phyloP scores from a whole-genome alignment of 2,329 filamentous ascomycete species.

The Fusarium papillatum region DNA sequence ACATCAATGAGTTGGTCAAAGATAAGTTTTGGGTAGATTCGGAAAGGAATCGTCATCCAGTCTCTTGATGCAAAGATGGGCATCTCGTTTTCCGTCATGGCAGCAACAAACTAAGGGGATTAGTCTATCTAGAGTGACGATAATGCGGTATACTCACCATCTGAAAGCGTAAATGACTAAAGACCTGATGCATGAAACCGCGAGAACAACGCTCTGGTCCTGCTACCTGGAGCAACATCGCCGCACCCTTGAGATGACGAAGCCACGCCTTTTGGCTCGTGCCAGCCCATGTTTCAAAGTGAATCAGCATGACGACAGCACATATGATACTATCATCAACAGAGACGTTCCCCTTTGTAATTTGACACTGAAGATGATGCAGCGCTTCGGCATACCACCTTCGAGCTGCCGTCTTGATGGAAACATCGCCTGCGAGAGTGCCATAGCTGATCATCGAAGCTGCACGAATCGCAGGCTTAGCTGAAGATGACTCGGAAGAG shows the following conservation, averaged over 20 bases:
- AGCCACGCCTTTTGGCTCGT: constrained; percentile 20
- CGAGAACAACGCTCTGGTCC: constrained; percentile 10
- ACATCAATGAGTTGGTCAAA: constrained; percentile 20
- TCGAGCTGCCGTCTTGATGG: constrained; percentile 10
- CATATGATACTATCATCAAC: constrained; percentile 8
- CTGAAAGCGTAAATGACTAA: constrained; percentile 22
- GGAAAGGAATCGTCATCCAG: constrained; percentile 22
- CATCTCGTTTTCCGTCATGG: constrained; percentile 19
- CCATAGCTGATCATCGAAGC: constrained; percentile 24
- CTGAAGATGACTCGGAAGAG: not conserved
- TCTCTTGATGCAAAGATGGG: constrained; percentile 10
- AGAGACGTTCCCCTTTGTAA: not conserved
- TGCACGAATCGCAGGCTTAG: constrained; percentile 18
- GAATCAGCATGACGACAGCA: constrained; percentile 11
- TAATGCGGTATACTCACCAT: not conserved
- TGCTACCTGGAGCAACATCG: not conserved
- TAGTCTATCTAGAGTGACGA: not conserved
- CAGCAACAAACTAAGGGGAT: constrained; percentile 2
- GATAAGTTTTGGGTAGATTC: constrained; percentile 8
- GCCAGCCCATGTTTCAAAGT: constrained; percentile 22
- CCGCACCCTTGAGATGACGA: constrained; percentile 19
- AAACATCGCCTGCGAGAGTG: constrained; percentile 6
- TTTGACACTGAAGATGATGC: constrained; percentile 1
- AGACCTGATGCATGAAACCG: constrained; percentile 23
- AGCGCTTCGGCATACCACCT: constrained; percentile 18